phyloP scores from a whole-genome alignment of 768 basidiomycete species.

The Mycena metata region DNA sequence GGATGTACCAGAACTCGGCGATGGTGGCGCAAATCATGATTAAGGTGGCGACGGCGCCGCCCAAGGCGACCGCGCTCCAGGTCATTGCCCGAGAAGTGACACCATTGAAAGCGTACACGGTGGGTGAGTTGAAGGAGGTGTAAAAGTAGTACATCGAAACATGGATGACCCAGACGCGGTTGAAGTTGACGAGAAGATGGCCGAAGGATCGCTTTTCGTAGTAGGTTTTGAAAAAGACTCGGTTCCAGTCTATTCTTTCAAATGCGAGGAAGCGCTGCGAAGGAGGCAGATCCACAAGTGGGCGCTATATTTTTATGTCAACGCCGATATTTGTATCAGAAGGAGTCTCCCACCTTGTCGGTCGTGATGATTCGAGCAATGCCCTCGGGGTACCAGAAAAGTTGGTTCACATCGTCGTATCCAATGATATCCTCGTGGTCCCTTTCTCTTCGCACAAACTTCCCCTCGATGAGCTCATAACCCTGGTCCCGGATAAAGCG shows the following conservation, averaged over 20 bases:
- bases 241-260: conserved; percentile 96
- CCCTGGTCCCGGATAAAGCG: conserved; percentile 98
- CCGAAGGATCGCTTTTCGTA: conserved; percentile 97
- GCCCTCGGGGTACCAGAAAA: conserved; percentile 99
- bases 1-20: conserved; percentile 97
- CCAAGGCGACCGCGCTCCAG: conserved; percentile 95
- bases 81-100: conserved; percentile 81
- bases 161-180: conserved; percentile 99
- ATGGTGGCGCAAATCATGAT: conserved; percentile 98
- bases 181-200: conserved; percentile 98
- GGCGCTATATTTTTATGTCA: conserved; percentile 64
- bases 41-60: conserved; percentile 93
- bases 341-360: conserved; percentile 78
- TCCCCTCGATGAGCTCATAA: conserved; percentile 95
- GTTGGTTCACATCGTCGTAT: conserved; percentile 98
- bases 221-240: conserved; percentile 99
- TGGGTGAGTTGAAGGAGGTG: conserved; percentile 93
- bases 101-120: conserved; percentile 76
- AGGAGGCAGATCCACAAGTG: conserved; percentile 91
- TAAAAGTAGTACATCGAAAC: conserved; percentile 96
- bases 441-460: conserved; percentile 92
- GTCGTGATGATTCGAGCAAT: conserved; percentile 90
- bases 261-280: conserved; percentile 97
- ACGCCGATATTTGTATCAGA: not conserved
- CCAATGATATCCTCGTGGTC: conserved; percentile 97